phyloP scores from a whole-genome alignment of 192 early-diverging fungal genomes.

The Backusella morwellensis region DNA sequence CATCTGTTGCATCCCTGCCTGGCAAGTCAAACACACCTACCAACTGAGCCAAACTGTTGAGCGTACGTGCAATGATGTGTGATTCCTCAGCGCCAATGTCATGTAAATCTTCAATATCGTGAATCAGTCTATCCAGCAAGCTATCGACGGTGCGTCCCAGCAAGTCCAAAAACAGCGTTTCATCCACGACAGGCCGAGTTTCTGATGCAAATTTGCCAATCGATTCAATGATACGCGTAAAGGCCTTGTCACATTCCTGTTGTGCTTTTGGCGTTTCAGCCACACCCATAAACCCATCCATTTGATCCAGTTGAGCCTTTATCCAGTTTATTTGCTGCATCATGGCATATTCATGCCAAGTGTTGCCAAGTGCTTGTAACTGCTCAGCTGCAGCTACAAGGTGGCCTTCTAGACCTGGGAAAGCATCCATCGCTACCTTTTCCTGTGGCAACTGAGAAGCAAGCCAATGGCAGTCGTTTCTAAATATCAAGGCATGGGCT shows the following conservation, averaged over 20 bases:
- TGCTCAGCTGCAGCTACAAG: conserved; percentile 5
- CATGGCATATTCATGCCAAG: conserved; percentile 26
- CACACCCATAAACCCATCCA: conserved; percentile 22
- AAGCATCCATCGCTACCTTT: neutral
- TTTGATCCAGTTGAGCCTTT: neutral
- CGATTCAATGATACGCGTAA: neutral
- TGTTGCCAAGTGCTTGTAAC: conserved; percentile 17
- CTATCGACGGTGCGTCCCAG: conserved; percentile 18
- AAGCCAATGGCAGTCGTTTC: conserved; percentile 71
- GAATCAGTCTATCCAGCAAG: conserved; percentile 18
- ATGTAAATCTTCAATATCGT: conserved; percentile 21
- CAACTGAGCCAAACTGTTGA: conserved; percentile 31
- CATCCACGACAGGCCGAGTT: conserved; percentile 16
- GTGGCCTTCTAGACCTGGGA: neutral
- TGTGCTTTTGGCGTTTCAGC: neutral
- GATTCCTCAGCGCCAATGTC: conserved; percentile 37
- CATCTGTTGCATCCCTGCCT: conserved; percentile 15
- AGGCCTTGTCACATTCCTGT: conserved; percentile 12
- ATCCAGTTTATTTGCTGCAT: conserved; percentile 12
- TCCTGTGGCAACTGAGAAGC: conserved; percentile 41
- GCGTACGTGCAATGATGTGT: conserved; percentile 18
- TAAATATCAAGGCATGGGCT: conserved; percentile 60
- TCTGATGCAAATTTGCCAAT: conserved; percentile 1
- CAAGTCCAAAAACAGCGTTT: conserved; percentile 18
- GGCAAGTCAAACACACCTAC: conserved; percentile 23